These are phyloP conservation scores for Arthrobotrys pseudoclavata DNA, from an alignment of 2,329 filamentous ascomycete species.

Conservation along the genomic window DNA sequence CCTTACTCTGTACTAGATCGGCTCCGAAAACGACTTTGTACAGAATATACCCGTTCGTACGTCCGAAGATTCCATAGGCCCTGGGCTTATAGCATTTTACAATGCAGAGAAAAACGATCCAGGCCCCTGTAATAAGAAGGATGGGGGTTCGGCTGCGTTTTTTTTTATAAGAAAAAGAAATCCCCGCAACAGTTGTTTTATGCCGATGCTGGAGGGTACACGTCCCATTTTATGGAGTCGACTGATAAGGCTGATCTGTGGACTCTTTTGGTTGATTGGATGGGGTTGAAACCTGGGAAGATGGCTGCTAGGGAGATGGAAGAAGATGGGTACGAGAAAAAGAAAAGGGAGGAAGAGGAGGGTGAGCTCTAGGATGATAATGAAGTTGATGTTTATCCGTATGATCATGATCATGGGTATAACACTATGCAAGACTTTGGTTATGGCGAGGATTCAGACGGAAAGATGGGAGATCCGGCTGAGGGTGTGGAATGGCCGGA, in stretches of 20 bases:
- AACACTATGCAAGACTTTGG: not conserved
- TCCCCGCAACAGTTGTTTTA: slow-evolving; percentile 18
- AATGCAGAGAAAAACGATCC: not conserved
- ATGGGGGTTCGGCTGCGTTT: slow-evolving; percentile 11
- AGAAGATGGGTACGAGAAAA: too few species aligned
- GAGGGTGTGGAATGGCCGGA: slow-evolving; percentile 2
- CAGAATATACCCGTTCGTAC: slow-evolving; percentile 31
- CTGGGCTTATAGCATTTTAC: slow-evolving; percentile 23
- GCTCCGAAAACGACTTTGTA: not conserved
- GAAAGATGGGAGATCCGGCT: not conserved
- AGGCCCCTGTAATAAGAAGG: not conserved
- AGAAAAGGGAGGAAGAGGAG: not conserved
- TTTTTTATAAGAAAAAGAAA: not conserved
- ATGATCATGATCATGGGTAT: slow-evolving; percentile 30
- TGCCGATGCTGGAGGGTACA: not conserved
- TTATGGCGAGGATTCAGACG: not conserved
- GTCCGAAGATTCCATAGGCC: not conserved
- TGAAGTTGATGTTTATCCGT: not conserved
- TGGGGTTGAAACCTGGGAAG: not conserved
- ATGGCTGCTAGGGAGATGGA: too few species aligned
- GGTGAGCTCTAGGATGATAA: not conserved
- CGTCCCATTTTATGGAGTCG: slow-evolving; percentile 41
- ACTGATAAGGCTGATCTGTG: slow-evolving; percentile 13
- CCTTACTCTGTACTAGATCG: too few species aligned
- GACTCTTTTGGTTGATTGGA: slow-evolving; percentile 3